These are phyloP conservation scores for Fusarium decemcellulare DNA, from an alignment of 2,329 filamentous ascomycete genomes.

Conservation along the genomic window DNA sequence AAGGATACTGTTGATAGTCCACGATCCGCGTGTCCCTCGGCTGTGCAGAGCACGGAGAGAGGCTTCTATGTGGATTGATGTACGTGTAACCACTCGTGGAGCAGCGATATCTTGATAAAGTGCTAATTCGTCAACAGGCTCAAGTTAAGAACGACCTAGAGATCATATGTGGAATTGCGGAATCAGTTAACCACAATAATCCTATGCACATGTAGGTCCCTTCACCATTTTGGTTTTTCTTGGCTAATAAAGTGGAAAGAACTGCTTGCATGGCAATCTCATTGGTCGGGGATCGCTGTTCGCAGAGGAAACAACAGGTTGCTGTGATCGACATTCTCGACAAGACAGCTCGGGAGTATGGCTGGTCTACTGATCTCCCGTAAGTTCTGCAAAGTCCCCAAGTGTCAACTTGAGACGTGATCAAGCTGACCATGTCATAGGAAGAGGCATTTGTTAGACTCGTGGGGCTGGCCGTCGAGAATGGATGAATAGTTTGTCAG, in stretches of 20 bases:
- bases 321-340: slow-evolving; percentile 24
- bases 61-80: slow-evolving; percentile 30
- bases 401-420: not conserved
- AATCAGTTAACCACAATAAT: slow-evolving; percentile 37
- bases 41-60: slow-evolving; percentile 37
- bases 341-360: slow-evolving; percentile 26
- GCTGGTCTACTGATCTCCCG: slow-evolving; percentile 21
- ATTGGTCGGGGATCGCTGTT: slow-evolving; percentile 51
- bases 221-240: not conserved
- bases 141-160: slow-evolving; percentile 41
- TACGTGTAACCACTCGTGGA: not conserved
- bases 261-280: slow-evolving; percentile 45
- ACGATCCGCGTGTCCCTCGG: slow-evolving; percentile 44
- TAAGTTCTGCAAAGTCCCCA: not conserved
- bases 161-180: slow-evolving; percentile 46
- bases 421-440: not conserved
- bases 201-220: slow-evolving; percentile 42
- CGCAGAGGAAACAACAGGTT: slow-evolving; percentile 16
- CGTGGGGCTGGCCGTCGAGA: slow-evolving; percentile 23
- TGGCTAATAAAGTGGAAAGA: not conserved
- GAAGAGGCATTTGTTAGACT: slow-evolving; percentile 29
- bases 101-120: too few relatives aligned
- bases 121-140: slow-evolving; percentile 9
- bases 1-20: slow-evolving; percentile 44
- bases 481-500: not conserved